Conservation (phyloP, 106 monocot genomes). For the Dendrobium nobile region DNA sequence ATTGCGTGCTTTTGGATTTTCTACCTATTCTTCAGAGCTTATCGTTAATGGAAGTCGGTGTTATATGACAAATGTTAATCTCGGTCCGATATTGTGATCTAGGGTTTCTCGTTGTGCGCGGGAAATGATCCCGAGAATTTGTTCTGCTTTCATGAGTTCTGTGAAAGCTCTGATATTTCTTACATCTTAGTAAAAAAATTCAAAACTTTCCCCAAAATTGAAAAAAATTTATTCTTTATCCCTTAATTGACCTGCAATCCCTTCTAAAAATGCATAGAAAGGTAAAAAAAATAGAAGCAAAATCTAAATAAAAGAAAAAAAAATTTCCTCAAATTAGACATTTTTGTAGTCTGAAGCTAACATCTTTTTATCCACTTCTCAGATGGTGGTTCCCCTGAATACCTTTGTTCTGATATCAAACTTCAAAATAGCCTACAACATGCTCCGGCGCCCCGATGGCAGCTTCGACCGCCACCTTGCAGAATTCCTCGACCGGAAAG, state of each 20-base stretch:
- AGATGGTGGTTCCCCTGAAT: conserved; percentile 84
- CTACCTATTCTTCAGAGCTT: background rate
- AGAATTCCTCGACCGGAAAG: conserved; percentile 78
- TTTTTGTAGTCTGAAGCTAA: background rate
- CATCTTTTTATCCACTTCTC: background rate
- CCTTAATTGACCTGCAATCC: background rate
- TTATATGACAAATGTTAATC: background rate
- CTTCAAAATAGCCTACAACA: conserved; percentile 89
- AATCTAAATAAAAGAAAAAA: no score
- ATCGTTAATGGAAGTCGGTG: background rate
- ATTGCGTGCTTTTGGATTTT: background rate
- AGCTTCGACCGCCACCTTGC: conserved; percentile 74
- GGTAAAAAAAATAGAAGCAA: background rate
- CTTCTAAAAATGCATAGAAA: background rate
- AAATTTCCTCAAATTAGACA: no score
- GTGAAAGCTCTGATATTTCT: background rate
- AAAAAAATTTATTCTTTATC: background rate
- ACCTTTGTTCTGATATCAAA: conserved; percentile 94
- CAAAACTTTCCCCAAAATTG: background rate
- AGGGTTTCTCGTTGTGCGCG: background rate
- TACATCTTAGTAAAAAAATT: background rate
- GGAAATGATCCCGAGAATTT: background rate
- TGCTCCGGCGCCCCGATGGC: conserved; percentile 79
- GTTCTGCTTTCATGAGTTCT: background rate
- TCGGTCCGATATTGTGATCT: background rate